These are phyloP conservation scores for Rhizoclosmatium sp. DNA, from an alignment of 192 early-diverging fungal species.

Conservation along the genomic window DNA sequence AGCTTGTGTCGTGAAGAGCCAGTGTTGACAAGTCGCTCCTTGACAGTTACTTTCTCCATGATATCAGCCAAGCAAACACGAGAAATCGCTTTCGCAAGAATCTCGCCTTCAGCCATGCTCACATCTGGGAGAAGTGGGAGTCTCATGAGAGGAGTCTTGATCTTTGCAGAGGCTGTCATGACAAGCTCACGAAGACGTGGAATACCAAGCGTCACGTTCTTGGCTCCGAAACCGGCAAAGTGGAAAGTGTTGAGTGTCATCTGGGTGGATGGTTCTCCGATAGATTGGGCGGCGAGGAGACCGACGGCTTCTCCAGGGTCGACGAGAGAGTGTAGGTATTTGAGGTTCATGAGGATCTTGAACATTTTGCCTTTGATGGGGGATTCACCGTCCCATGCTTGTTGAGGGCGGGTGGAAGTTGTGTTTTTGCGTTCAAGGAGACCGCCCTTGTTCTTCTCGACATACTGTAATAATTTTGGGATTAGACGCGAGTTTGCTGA, in stretches of 20 bases:
- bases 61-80: constrained; percentile 83
- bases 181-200: constrained; percentile 99
- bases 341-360: constrained; percentile 90
- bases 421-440: constrained; percentile 47
- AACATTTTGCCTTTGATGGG: constrained; percentile 79
- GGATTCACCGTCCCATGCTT: constrained; percentile 63
- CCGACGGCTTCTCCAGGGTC: constrained; percentile 99
- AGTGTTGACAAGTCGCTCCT: constrained; percentile 67
- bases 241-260: constrained; percentile 99
- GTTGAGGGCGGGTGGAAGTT: constrained; percentile 10
- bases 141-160: constrained; percentile 94
- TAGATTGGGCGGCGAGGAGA: constrained; percentile 93
- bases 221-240: constrained; percentile 89
- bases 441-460: constrained; percentile 77
- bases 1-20: constrained; percentile 69
- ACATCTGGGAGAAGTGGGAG: constrained; percentile 77
- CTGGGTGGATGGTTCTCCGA: constrained; percentile 99
- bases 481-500: constrained; percentile 13
- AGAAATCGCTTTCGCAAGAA: constrained; percentile 77
- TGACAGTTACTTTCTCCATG: constrained; percentile 84
- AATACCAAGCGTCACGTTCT: constrained; percentile 99
- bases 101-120: constrained; percentile 61
- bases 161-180: constrained; percentile 93
- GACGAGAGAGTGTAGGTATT: constrained; percentile 92
- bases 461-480: constrained; percentile 51